Evolutionary conservation across 345 rosid genomes (phyloP).

Genomic region (Eutrema heterophyllum): DNA sequence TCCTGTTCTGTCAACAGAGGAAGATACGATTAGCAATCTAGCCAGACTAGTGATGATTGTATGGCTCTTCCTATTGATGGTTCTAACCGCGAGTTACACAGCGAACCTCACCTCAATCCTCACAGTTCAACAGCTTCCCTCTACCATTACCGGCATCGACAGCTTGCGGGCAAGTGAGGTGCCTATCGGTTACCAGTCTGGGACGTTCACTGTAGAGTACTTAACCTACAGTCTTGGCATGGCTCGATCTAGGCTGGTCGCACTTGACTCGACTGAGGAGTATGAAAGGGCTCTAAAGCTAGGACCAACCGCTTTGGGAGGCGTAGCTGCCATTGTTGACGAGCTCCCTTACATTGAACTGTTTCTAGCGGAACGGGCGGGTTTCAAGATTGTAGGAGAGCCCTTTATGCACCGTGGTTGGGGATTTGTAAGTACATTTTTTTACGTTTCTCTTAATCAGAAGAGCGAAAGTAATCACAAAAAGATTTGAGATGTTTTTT

Average conservation of each 20-base stretch:
- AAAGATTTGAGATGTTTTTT: not conserved
- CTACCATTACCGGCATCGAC: constrained; percentile 72
- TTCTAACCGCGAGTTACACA: constrained; percentile 83
- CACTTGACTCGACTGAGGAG: constrained; percentile 61
- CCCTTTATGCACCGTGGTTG: constrained; percentile 77
- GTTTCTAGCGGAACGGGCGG: constrained; percentile 48
- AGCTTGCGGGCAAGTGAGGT: constrained; percentile 55
- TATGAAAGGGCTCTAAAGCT: constrained; percentile 58
- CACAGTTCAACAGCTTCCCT: constrained; percentile 77
- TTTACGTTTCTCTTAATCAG: constrained; percentile 3
- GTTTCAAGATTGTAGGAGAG: constrained; percentile 71
- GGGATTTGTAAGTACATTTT: constrained; percentile 79
- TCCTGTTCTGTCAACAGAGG: constrained; percentile 46
- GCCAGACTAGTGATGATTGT: constrained; percentile 79
- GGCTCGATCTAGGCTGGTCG: constrained; percentile 49
- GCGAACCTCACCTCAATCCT: constrained; percentile 91
- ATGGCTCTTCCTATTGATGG: constrained; percentile 87
- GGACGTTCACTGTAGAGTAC: constrained; percentile 65
- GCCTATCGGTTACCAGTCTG: constrained; percentile 83
- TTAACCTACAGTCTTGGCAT: constrained; percentile 54
- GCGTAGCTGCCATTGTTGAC: constrained; percentile 83
- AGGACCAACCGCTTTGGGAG: constrained; percentile 58
- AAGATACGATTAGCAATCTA: constrained; percentile 54
- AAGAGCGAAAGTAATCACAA: not conserved
- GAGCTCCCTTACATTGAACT: constrained; percentile 75